phyloP scores from a whole-genome alignment of 2,329 filamentous ascomycete genomes.

The Parastagonospora avenae region DNA sequence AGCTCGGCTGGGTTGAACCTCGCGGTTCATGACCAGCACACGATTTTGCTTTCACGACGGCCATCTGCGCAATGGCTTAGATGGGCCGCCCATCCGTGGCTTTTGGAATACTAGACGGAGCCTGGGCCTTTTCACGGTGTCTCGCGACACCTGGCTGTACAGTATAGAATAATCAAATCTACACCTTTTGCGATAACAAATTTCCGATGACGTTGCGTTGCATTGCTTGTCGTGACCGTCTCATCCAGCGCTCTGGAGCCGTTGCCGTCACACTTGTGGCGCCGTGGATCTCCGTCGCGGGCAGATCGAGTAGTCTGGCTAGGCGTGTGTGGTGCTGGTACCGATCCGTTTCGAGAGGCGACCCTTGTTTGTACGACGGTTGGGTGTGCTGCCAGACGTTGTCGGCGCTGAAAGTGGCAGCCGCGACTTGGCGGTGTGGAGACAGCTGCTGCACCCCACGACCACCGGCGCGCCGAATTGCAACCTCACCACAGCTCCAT shows the following conservation, averaged over 20 bases:
- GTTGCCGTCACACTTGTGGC: constrained; percentile 32
- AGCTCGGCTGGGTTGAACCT: constrained; percentile 36
- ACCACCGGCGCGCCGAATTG: constrained; percentile 23
- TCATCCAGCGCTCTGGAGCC: constrained; percentile 12
- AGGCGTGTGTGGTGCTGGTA: constrained; percentile 9
- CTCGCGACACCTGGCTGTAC: constrained; percentile 40
- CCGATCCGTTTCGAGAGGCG: constrained; percentile 33
- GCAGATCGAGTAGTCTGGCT: constrained; percentile 21
- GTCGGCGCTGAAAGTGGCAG: constrained; percentile 26
- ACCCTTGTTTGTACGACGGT: constrained; percentile 45
- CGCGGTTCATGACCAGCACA: constrained; percentile 34
- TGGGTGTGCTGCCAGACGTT: constrained; percentile 24
- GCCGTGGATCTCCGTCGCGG: constrained; percentile 28
- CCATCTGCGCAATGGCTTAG: constrained; percentile 31
- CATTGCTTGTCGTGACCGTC: constrained; percentile 11
- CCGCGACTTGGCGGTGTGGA: constrained; percentile 34
- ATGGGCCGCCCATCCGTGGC: constrained; percentile 27
- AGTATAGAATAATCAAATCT: constrained; percentile 47
- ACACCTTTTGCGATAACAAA: constrained; percentile 24
- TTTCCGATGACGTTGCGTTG: constrained; percentile 5
- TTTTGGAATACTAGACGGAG: constrained; percentile 34
- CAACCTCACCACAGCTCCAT: constrained; percentile 23
- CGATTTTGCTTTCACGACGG: constrained; percentile 43
- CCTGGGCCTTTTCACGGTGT: constrained; percentile 42
- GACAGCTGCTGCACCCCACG: constrained; percentile 34